Conservation (phyloP, 1,284 basidiomycete genomes). For the Vanrija humicola region DNA sequence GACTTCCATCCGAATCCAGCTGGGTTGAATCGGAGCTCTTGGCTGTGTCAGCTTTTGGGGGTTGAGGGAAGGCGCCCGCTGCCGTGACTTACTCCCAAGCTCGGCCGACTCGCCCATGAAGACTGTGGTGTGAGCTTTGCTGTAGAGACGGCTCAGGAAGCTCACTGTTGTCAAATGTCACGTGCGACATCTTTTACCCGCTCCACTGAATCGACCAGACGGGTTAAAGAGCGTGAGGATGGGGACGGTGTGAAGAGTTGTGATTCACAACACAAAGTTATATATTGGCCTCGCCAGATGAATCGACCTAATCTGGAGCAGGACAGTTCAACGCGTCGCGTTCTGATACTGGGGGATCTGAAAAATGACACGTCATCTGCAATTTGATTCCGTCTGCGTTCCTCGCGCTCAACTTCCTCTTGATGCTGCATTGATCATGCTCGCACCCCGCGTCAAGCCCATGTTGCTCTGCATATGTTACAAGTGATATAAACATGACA, state of each 20-base stretch:
- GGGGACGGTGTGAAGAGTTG: not conserved
- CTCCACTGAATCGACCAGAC: not conserved
- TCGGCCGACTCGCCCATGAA: constrained; percentile 70
- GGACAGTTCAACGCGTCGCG: no score
- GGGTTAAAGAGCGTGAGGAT: not conserved
- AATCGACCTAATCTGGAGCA: no score
- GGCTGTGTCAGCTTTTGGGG: not conserved
- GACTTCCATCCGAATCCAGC: constrained; percentile 88
- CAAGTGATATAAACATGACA: no score
- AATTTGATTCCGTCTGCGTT: no score
- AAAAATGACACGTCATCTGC: no score
- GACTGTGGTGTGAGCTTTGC: constrained; percentile 46
- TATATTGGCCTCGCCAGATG: not conserved
- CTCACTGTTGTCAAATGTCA: constrained; percentile 44
- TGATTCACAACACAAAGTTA: not conserved
- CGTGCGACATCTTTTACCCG: constrained; percentile 32
- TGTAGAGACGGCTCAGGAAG: not conserved
- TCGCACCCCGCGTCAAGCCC: no score
- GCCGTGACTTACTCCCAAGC: constrained; percentile 64
- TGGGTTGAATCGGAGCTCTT: constrained; percentile 80
- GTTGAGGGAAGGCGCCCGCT: not conserved
- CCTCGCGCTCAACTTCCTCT: no score
- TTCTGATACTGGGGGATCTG: no score
- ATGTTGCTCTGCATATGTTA: no score
- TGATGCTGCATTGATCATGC: no score